Conservation (phyloP, 371 early-diverging fungal genomes). For the Syncephalastrum sp. region DNA sequence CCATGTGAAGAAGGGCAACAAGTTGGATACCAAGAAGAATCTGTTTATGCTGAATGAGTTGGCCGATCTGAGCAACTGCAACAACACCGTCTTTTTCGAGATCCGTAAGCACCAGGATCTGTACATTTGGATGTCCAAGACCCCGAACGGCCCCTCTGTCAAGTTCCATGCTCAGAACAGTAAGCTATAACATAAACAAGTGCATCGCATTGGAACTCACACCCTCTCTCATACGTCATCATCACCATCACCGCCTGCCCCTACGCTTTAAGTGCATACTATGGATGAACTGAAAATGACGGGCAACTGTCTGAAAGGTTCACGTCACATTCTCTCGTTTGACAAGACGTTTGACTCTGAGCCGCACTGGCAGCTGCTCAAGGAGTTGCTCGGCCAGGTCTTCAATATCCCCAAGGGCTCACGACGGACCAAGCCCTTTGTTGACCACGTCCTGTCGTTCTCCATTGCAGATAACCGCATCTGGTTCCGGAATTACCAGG, state of each 20-base stretch:
- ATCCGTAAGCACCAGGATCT: constrained; percentile 89
- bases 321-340: constrained; percentile 92
- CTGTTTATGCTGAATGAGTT: constrained; percentile 91
- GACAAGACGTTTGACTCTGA: constrained; percentile 86
- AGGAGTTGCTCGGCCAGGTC: constrained; percentile 87
- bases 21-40: constrained; percentile 90
- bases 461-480: constrained; percentile 87
- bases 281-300: constrained; percentile 98
- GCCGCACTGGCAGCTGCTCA: constrained; percentile 82
- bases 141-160: constrained; percentile 93
- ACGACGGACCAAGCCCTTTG: constrained; percentile 92
- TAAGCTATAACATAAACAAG: constrained; percentile 27
- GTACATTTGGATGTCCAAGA: constrained; percentile 94
- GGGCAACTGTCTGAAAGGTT: constrained; percentile 97
- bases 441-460: constrained; percentile 93
- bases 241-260: no score
- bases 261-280: constrained; percentile 77
- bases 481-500: constrained; percentile 97
- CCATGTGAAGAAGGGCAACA: constrained; percentile 92
- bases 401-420: constrained; percentile 90
- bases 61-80: constrained; percentile 95
- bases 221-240: neutral
- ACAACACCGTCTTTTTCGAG: constrained; percentile 96
- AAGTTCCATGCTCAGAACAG: constrained; percentile 95
- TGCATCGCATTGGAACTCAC: neutral